Percentiles rank a stretch among this genome's conserved stretches.
phyloP scores from a whole-genome alignment of 1,139 yeast species.

The Arxiozyma heterogenica region DNA sequence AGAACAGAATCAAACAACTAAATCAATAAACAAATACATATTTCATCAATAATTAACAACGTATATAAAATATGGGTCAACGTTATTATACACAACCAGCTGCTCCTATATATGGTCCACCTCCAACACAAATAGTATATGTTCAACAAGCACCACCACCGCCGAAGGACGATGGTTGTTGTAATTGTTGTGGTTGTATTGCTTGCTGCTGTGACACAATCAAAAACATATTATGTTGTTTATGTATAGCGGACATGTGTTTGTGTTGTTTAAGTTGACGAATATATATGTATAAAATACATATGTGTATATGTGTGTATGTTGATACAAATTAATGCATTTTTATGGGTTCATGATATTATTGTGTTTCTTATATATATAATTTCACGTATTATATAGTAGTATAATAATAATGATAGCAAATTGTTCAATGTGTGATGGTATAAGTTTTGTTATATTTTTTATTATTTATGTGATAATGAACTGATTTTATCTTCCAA shows the following conservation, averaged over 20 bases:
- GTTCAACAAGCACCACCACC: slow-evolving; percentile 8
- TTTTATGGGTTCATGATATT: neutral
- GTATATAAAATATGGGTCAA: neutral
- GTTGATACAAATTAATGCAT: neutral
- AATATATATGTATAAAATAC: no score
- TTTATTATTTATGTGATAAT: neutral
- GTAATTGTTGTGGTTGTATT: slow-evolving; percentile 5
- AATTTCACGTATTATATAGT: neutral
- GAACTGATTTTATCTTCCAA: slow-evolving; percentile 4
- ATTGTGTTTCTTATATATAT: neutral
- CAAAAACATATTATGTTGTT: slow-evolving; percentile 6
- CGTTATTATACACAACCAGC: slow-evolving; percentile 5
- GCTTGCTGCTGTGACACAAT: slow-evolving; percentile 4
- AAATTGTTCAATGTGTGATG: no score
- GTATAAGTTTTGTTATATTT: neutral
- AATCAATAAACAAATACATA: no score
- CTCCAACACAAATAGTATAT: slow-evolving; percentile 5
- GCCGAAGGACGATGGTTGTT: slow-evolving; percentile 2
- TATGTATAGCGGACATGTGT: slow-evolving; percentile 7
- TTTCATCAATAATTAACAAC: neutral
- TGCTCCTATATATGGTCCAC: slow-evolving; percentile 7
- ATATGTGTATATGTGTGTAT: neutral
- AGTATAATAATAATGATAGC: neutral
- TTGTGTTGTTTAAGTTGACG: slow-evolving; percentile 1
- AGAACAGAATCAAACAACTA: neutral